phyloP scores from a whole-genome alignment of 441 rosid genomes.

The Cnidoscolus chayamansa region DNA sequence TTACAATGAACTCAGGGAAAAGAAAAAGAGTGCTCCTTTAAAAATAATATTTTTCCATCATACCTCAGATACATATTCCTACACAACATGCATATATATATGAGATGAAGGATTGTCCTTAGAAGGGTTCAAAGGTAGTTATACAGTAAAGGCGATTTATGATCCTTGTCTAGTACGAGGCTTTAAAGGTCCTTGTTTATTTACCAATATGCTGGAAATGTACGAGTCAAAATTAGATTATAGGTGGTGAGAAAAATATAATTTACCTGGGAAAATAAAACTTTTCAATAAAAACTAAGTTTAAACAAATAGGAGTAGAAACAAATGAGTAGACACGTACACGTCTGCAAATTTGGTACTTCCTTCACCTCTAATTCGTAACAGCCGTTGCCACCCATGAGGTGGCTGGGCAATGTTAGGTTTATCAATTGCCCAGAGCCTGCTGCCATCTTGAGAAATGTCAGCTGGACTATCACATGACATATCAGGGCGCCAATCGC shows the following conservation, averaged over 20 bases:
- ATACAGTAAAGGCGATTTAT: neutral
- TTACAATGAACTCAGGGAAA: neutral
- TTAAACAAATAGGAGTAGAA: slow-evolving; percentile 11
- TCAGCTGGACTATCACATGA: slow-evolving; percentile 78
- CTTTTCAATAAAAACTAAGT: neutral
- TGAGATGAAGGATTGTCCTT: neutral
- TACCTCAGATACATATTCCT: neutral
- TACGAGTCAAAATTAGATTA: neutral
- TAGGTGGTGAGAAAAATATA: neutral
- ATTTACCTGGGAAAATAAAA: neutral
- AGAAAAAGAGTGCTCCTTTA: neutral
- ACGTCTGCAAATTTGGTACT: slow-evolving; percentile 87
- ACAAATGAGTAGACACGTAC: slow-evolving; percentile 43
- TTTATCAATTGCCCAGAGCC: slow-evolving; percentile 93
- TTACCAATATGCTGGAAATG: neutral
- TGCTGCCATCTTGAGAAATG: slow-evolving; percentile 82
- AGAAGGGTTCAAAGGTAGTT: neutral
- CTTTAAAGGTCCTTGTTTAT: neutral
- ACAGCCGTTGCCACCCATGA: slow-evolving; percentile 77
- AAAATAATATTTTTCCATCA: neutral
- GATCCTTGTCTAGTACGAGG: neutral
- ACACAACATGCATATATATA: neutral
- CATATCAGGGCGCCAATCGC: slow-evolving; percentile 76
- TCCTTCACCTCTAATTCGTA: slow-evolving; percentile 81
- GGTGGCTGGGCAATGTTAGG: slow-evolving; percentile 93